phyloP scores from a whole-genome alignment of 2,329 filamentous ascomycete species.

The Fusarium cicatricum region DNA sequence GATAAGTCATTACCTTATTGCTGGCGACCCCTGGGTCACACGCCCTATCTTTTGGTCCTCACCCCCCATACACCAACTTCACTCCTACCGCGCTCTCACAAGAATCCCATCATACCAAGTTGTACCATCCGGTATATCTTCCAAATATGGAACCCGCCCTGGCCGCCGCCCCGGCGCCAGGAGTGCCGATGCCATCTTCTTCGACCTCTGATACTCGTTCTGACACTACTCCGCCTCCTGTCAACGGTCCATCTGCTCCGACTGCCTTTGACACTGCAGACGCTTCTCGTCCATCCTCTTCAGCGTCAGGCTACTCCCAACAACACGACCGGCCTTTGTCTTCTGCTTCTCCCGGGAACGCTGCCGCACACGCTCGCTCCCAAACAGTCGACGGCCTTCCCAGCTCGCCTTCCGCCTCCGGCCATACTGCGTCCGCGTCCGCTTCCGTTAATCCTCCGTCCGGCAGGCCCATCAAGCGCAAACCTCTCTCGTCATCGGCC shows the following conservation, averaged over 20 bases:
- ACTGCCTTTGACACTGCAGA: slow-evolving; percentile 27
- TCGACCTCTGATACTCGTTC: slow-evolving; percentile 38
- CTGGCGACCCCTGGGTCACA: slow-evolving; percentile 27
- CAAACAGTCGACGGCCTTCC: slow-evolving; percentile 39
- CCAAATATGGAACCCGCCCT: slow-evolving; percentile 40
- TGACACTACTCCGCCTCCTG: slow-evolving; percentile 38
- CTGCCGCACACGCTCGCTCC: slow-evolving; percentile 37
- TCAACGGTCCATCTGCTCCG: slow-evolving; percentile 28
- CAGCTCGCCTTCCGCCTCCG: slow-evolving; percentile 34
- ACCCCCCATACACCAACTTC: slow-evolving; percentile 31
- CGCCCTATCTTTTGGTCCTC: slow-evolving; percentile 14
- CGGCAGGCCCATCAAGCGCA: slow-evolving; percentile 60
- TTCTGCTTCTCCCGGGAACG: slow-evolving; percentile 24
- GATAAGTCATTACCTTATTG: slow-evolving; percentile 25
- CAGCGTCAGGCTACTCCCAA: slow-evolving; percentile 30
- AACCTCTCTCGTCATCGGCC: slow-evolving; percentile 65
- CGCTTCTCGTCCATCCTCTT: slow-evolving; percentile 30
- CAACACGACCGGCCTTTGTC: slow-evolving; percentile 15
- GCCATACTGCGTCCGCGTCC: slow-evolving; percentile 15
- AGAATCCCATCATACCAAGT: slow-evolving; percentile 18
- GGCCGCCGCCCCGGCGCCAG: slow-evolving; percentile 31
- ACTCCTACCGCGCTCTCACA: slow-evolving; percentile 20
- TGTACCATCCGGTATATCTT: slow-evolving; percentile 33
- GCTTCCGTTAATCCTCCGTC: slow-evolving; percentile 31
- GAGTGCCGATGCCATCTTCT: slow-evolving; percentile 35